phyloP scores from a whole-genome alignment of 2,329 filamentous ascomycete species.

The Corynespora cassiicola region DNA sequence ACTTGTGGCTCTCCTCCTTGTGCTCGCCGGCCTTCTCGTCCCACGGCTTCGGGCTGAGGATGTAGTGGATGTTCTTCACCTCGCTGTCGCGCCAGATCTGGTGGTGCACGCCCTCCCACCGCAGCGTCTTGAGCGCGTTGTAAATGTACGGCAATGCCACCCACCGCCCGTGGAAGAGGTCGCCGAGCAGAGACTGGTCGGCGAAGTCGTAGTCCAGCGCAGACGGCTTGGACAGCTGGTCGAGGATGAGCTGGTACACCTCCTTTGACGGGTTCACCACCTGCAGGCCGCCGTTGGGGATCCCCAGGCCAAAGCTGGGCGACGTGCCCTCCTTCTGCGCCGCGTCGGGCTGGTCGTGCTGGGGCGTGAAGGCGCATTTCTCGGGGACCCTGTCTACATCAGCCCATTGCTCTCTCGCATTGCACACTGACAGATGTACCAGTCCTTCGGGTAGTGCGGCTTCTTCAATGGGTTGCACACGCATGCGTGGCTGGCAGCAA shows the following conservation, averaged over 20 bases:
- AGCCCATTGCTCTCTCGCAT: background rate
- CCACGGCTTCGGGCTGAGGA: constrained; percentile 69
- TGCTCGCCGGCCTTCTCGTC: constrained; percentile 57
- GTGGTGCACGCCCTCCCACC: constrained; percentile 62
- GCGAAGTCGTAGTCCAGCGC: constrained; percentile 64
- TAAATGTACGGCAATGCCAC: constrained; percentile 66
- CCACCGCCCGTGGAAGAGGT: constrained; percentile 64
- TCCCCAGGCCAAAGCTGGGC: constrained; percentile 58
- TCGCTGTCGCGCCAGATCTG: constrained; percentile 66
- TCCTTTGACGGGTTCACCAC: constrained; percentile 65
- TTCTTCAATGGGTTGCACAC: constrained; percentile 84
- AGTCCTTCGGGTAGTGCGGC: constrained; percentile 78
- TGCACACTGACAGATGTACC: constrained; percentile 51
- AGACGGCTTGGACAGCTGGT: constrained; percentile 53
- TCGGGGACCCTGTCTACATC: constrained; percentile 52
- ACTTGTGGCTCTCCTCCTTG: constrained; percentile 58
- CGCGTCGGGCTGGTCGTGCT: constrained; percentile 57
- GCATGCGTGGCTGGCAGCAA: constrained; percentile 84
- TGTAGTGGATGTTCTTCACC: constrained; percentile 70
- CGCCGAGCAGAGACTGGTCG: constrained; percentile 65
- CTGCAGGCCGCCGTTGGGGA: constrained; percentile 67
- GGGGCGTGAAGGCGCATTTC: constrained; percentile 68
- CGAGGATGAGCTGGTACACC: constrained; percentile 60
- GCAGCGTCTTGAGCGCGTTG: constrained; percentile 67
- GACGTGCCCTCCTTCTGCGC: constrained; percentile 61